phyloP scores from a whole-genome alignment of 768 basidiomycete genomes.

The Tephrocybe sp. region DNA sequence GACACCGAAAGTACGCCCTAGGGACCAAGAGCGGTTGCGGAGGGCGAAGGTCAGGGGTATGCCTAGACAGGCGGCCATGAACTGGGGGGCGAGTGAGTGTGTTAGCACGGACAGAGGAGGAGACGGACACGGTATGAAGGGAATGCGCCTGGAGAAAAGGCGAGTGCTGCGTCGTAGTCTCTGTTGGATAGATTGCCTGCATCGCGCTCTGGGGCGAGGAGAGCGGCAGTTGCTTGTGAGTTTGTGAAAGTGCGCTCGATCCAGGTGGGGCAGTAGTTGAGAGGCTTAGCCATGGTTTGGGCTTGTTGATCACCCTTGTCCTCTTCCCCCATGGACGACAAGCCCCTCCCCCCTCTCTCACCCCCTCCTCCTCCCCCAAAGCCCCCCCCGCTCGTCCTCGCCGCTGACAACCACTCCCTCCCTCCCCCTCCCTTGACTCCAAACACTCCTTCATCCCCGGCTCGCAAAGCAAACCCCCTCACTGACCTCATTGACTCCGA shows the following conservation, averaged over 20 bases:
- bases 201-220: conserved; percentile 52
- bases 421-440: conserved; percentile 27
- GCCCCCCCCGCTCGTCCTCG: conserved; percentile 5
- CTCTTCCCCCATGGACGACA: conserved; percentile 15
- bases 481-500: conserved; percentile 93
- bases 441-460: conserved; percentile 36
- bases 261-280: conserved; percentile 34
- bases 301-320: background rate
- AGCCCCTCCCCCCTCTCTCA: conserved; percentile 10
- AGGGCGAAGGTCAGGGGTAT: conserved; percentile 18
- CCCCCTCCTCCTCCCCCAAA: conserved; percentile 6
- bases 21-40: conserved; percentile 23
- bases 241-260: conserved; percentile 43
- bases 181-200: conserved; percentile 44
- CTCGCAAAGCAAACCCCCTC: conserved; percentile 70
- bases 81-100: conserved; percentile 10
- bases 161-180: conserved; percentile 55
- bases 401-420: conserved; percentile 5
- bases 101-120: background rate
- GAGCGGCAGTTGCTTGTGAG: conserved; percentile 38
- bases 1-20: conserved; percentile 16
- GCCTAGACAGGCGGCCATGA: conserved; percentile 9
- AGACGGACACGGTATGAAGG: conserved; percentile 37
- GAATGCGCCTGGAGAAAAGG: conserved; percentile 50
- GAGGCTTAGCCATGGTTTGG: conserved; percentile 7